Evolutionary conservation across 2,329 filamentous ascomycete genomes (phyloP).

Genomic region (Trichoderma sp.): DNA sequence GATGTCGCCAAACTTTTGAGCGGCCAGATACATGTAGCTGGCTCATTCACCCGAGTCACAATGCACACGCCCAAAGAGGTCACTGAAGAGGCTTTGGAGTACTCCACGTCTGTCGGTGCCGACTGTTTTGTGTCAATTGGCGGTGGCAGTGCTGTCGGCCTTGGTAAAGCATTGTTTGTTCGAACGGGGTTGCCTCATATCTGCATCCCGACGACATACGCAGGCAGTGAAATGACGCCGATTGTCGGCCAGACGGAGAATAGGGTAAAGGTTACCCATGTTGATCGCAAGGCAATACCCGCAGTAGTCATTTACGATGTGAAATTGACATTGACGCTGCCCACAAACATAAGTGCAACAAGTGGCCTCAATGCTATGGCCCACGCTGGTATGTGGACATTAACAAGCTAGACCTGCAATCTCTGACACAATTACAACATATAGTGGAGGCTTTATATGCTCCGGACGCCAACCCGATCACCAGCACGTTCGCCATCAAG

Average conservation of each 20-base stretch:
- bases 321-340: conserved; percentile 59
- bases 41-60: conserved; percentile 50
- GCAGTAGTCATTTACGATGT: conserved; percentile 64
- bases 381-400: conserved; percentile 46
- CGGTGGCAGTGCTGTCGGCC: conserved; percentile 44
- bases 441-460: conserved; percentile 62
- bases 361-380: conserved; percentile 66
- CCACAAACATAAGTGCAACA: conserved; percentile 50
- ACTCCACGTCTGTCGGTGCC: conserved; percentile 43
- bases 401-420: background rate
- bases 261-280: conserved; percentile 56
- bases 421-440: background rate
- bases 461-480: conserved; percentile 59
- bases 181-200: conserved; percentile 54
- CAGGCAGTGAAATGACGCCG: conserved; percentile 63
- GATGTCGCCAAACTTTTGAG: background rate
- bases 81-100: conserved; percentile 55
- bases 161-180: conserved; percentile 59
- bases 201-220: conserved; percentile 58
- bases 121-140: conserved; percentile 45
- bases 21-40: conserved; percentile 4
- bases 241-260: conserved; percentile 61
- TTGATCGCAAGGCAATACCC: conserved; percentile 59
- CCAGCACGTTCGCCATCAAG: conserved; percentile 56
- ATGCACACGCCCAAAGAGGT: conserved; percentile 62